Evolutionary conservation across 2,329 filamentous ascomycete genomes (phyloP).

Genomic region (Colletotrichum endophyticum): DNA sequence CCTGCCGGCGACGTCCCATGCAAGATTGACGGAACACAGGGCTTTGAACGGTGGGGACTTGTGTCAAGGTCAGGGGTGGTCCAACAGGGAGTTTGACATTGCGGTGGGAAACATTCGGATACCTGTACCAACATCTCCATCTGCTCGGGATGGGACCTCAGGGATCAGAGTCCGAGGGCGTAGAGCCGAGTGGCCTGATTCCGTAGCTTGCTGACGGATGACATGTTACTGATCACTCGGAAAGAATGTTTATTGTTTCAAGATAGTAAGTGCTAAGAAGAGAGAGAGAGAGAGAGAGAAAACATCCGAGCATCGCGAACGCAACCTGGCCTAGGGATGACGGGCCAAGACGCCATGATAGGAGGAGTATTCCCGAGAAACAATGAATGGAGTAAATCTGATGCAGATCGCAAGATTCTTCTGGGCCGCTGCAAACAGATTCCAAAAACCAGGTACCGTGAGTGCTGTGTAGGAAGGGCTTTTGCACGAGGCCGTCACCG

Average conservation of each 20-base stretch:
- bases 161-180: not conserved
- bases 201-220: not conserved
- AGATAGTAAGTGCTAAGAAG: not conserved
- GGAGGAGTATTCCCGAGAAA: not conserved
- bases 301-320: not conserved
- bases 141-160: not conserved
- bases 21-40: not conserved
- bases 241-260: not conserved
- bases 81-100: not conserved
- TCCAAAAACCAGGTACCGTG: not conserved
- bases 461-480: not conserved
- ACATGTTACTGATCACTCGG: not conserved
- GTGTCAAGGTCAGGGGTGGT: not conserved
- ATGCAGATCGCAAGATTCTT: not conserved
- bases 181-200: not conserved
- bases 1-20: not conserved
- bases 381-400: not conserved
- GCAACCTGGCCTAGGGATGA: not conserved
- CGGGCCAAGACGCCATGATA: not conserved
- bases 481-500: not conserved
- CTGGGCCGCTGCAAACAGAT: not conserved
- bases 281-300: not conserved
- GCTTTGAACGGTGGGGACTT: not conserved
- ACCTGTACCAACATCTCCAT: not conserved
- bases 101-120: not conserved